Evolutionary conservation across 306 rosid genomes (phyloP).

Genomic region (Vicia faba): DNA sequence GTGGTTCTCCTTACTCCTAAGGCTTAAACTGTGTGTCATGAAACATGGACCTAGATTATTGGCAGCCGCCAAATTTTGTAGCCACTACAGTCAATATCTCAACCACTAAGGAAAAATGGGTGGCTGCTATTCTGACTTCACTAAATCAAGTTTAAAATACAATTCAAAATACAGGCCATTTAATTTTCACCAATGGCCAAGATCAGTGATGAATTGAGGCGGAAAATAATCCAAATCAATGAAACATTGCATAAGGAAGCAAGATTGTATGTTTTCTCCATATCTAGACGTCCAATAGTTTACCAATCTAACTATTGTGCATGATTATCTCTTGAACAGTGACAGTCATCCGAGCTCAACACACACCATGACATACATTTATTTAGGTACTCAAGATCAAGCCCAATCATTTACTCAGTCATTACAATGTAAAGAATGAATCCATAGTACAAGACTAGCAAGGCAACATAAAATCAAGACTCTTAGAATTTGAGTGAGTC

Average conservation of each 20-base stretch:
- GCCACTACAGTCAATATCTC: not conserved
- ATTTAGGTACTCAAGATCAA: not conserved
- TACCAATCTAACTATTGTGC: not conserved
- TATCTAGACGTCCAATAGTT: not conserved
- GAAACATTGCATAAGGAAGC: not conserved
- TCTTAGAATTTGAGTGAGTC: not conserved
- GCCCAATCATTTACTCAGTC: not conserved
- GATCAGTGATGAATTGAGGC: not conserved
- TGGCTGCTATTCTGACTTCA: too few species aligned
- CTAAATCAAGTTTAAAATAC: not conserved
- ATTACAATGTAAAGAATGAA: slow-evolving; percentile 1
- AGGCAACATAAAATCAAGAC: slow-evolving; percentile 1
- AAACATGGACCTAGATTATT: too few species aligned
- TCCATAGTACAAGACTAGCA: slow-evolving; percentile 9
- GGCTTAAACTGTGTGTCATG: too few species aligned
- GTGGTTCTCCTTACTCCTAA: too few species aligned
- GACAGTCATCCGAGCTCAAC: not conserved
- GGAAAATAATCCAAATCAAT: not conserved
- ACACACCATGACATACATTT: not conserved
- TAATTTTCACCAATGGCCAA: not conserved
- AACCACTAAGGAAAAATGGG: too few species aligned
- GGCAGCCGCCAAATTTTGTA: not conserved
- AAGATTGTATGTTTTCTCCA: not conserved
- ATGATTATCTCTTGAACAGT: not conserved
- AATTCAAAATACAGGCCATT: not conserved